Evolutionary conservation across 139 green algal genomes (phyloP).

Genomic region (Volvox reticuliferus): DNA sequence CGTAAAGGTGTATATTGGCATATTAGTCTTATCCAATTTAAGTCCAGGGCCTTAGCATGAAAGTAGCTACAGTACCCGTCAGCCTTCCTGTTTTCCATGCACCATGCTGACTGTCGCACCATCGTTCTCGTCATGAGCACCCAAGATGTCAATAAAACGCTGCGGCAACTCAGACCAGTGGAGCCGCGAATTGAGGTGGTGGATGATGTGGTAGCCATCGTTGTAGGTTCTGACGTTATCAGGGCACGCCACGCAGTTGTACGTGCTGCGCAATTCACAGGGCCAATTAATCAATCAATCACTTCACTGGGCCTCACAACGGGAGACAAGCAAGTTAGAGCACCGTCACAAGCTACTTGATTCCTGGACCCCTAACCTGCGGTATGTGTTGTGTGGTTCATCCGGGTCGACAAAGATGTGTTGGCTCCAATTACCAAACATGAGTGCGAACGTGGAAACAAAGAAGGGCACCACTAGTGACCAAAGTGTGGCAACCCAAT

Average conservation of each 20-base stretch:
- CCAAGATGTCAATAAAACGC: constrained; percentile 72
- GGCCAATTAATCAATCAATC: neutral
- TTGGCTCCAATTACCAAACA: constrained; percentile 96
- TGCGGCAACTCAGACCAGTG: constrained; percentile 88
- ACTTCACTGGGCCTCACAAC: neutral
- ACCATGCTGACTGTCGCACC: constrained; percentile 40
- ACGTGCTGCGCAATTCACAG: constrained; percentile 61
- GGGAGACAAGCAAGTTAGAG: neutral
- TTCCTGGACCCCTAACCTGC: neutral
- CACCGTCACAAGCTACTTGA: neutral
- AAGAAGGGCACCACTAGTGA: constrained; percentile 80
- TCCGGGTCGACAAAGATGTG: constrained; percentile 88
- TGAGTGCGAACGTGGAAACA: constrained; percentile 83
- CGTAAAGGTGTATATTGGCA: too few relatives aligned
- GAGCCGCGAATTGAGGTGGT: constrained; percentile 88
- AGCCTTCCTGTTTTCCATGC: too few relatives aligned
- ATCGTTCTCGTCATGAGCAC: constrained; percentile 72
- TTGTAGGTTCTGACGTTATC: constrained; percentile 92
- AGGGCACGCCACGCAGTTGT: constrained; percentile 82
- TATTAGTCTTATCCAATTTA: too few relatives aligned
- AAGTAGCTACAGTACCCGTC: too few relatives aligned
- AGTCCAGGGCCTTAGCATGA: too few relatives aligned
- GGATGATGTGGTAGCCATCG: constrained; percentile 93
- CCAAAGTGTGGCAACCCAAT: constrained; percentile 75
- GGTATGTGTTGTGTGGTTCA: constrained; percentile 40